Percentiles rank a stretch among this genome's conserved stretches.
phyloP scores from a whole-genome alignment of 2,329 filamentous ascomycete species.

The Drechslerella stenobrocha region DNA sequence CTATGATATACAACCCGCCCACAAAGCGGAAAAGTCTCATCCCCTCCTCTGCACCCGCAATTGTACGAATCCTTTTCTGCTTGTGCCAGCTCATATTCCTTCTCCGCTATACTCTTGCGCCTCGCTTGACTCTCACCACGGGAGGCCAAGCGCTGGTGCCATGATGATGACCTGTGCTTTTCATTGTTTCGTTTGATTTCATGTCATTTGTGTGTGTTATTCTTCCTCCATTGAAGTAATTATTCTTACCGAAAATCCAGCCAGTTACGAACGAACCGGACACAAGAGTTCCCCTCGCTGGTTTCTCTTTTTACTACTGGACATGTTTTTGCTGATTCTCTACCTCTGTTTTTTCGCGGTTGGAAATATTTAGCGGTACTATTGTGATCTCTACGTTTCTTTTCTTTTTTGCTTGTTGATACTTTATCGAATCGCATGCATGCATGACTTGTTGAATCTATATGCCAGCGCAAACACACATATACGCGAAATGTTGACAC shows the following conservation, averaged over 20 bases:
- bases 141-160: constrained; percentile 14
- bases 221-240: not conserved
- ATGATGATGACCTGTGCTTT: constrained; percentile 49
- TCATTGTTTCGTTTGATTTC: constrained; percentile 15
- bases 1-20: constrained; percentile 41
- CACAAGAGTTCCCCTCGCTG: constrained; percentile 1
- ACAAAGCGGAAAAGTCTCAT: constrained; percentile 45
- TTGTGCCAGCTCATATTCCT: constrained; percentile 1
- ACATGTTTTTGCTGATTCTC: constrained; percentile 2
- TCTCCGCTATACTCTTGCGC: constrained; percentile 22
- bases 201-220: not conserved
- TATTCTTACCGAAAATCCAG: constrained; percentile 2
- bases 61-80: constrained; percentile 39
- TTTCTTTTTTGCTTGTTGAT: constrained; percentile 21
- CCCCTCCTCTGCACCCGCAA: constrained; percentile 35
- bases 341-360: not conserved
- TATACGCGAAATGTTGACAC: not conserved
- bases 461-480: constrained; percentile 10
- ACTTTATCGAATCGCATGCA: constrained; percentile 16
- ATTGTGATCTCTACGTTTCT: not conserved
- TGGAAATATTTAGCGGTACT: constrained; percentile 9
- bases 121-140: constrained; percentile 9
- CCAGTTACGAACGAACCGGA: constrained; percentile 6
- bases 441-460: constrained; percentile 8
- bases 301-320: no score